These are phyloP conservation scores for Diutina mesorugosa DNA, from an alignment of 1,139 yeast genomes.

Conservation along the genomic window DNA sequence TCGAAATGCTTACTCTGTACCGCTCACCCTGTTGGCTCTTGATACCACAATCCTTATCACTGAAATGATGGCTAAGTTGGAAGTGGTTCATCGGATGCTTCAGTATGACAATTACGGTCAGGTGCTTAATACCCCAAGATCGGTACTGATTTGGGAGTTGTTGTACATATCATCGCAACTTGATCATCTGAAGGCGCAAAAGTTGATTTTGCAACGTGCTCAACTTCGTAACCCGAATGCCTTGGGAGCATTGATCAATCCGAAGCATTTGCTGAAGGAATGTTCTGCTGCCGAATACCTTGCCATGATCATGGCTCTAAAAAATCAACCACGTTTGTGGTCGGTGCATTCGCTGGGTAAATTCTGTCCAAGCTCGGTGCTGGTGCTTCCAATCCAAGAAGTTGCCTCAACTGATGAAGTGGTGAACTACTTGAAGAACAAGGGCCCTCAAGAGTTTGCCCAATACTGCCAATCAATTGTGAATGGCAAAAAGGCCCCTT, in stretches of 20 bases:
- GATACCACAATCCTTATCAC: slow-evolving; percentile 10
- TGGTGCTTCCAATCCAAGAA: slow-evolving; percentile 31
- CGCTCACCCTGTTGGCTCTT: slow-evolving; percentile 19
- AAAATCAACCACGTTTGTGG: not conserved
- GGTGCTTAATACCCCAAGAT: slow-evolving; percentile 25
- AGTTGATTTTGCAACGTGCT: slow-evolving; percentile 9
- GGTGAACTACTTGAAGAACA: slow-evolving; percentile 16
- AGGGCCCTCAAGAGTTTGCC: slow-evolving; percentile 13
- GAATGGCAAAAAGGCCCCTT: slow-evolving; percentile 6
- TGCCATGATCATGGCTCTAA: not conserved
- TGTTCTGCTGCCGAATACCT: not conserved
- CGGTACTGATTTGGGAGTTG: slow-evolving; percentile 37
- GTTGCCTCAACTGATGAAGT: slow-evolving; percentile 16
- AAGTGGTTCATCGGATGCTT: slow-evolving; percentile 32
- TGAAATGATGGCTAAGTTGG: slow-evolving; percentile 3
- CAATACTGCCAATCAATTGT: slow-evolving; percentile 9
- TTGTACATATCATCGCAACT: slow-evolving; percentile 13
- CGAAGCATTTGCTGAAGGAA: not conserved
- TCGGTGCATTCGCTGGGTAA: slow-evolving; percentile 2
- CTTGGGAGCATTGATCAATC: not conserved
- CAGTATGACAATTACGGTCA: slow-evolving; percentile 35
- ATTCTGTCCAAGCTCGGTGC: slow-evolving; percentile 29
- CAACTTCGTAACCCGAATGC: slow-evolving; percentile 3
- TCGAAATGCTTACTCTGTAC: slow-evolving; percentile 16
- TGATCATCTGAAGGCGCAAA: not conserved